Base-by-base conservation (phyloP, 495 filamentous ascomycete species). In the Cairneyella variabilis region DNA sequence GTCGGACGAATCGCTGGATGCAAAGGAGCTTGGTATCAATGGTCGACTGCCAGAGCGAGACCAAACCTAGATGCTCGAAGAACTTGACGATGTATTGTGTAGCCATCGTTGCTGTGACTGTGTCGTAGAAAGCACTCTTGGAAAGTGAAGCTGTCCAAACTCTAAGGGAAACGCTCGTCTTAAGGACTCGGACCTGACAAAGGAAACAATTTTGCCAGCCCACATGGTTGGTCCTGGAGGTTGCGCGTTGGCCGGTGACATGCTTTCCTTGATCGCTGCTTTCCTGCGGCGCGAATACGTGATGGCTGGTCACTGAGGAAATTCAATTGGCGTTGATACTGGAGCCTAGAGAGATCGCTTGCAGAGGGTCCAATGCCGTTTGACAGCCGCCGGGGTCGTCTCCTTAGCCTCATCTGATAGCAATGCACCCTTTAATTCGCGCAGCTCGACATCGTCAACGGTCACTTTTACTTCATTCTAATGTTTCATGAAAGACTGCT, bases 11-110 rank as follows among this genome's bases (percentile, higher is more conserved):
- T 3, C 90, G 85, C 60, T 86, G 80, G 26, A 86, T 65, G 64
- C 84, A 83, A 51, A 95, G 80, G 0, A 92, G 73, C 63, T 89
- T 84, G 38, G 85, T 82, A 65, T 95, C 86, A 12, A 56, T 65
- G 18, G 75, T 71, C 2, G 62, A 64, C 14, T 11, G 23, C 22
- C 76, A 72, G 20, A 68, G 51, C 47, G 74, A 62, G 32, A 86
- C 62, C 14, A 82, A 75, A 26, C 62, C 66, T 27, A 88, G 64
- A 48, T 64, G 55, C 16, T 58, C 55, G 16, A 62, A 36, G 17
- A 58, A 32, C 37, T 48, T 54, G 14, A 36, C 25, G 10, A 55
- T 30, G 46, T 32, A 57, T 39, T 30, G 27, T 5, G 48, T 51
- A 2, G 51, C 50, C 54, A 58, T 62, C 16, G 11, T 7, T n/a